phyloP scores from a whole-genome alignment of 208 protist species.

The Crithidia acanthocephali region DNA sequence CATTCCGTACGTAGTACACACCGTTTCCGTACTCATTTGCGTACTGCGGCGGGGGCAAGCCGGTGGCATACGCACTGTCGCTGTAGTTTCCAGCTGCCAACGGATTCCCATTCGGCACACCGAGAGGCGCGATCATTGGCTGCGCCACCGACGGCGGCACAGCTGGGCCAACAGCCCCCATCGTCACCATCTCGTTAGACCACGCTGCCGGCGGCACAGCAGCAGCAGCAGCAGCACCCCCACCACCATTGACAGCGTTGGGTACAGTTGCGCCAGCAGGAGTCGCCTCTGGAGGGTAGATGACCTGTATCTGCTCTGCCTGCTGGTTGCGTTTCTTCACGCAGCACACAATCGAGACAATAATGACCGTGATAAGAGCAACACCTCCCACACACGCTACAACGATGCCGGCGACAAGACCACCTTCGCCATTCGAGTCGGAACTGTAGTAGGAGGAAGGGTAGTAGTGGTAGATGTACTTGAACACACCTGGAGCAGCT shows the following conservation, averaged over 20 bases:
- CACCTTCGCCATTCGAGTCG: too few relatives aligned
- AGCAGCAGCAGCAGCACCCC: too few relatives aligned
- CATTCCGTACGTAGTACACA: background rate
- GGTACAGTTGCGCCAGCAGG: background rate
- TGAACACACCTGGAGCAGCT: too few relatives aligned
- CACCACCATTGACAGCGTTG: background rate
- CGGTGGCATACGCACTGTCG: background rate
- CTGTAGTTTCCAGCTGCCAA: background rate
- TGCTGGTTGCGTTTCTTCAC: too few relatives aligned
- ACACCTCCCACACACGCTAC: too few relatives aligned
- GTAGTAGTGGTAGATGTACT: too few relatives aligned
- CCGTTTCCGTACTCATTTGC: background rate
- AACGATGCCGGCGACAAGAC: too few relatives aligned
- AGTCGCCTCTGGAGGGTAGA: too few relatives aligned
- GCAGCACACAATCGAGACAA: too few relatives aligned
- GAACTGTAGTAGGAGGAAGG: too few relatives aligned
- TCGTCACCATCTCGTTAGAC: background rate
- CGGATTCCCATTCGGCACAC: background rate
- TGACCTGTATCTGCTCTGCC: too few relatives aligned
- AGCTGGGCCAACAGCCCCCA: background rate
- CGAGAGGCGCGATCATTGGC: background rate
- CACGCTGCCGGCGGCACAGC: background rate
- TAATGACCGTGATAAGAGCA: too few relatives aligned
- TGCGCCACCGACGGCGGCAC: background rate
- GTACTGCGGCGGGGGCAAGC: conserved; percentile 3